Evolutionary conservation across 2,329 filamentous ascomycete species (phyloP).

Genomic region (Hypoxylon sp.): DNA sequence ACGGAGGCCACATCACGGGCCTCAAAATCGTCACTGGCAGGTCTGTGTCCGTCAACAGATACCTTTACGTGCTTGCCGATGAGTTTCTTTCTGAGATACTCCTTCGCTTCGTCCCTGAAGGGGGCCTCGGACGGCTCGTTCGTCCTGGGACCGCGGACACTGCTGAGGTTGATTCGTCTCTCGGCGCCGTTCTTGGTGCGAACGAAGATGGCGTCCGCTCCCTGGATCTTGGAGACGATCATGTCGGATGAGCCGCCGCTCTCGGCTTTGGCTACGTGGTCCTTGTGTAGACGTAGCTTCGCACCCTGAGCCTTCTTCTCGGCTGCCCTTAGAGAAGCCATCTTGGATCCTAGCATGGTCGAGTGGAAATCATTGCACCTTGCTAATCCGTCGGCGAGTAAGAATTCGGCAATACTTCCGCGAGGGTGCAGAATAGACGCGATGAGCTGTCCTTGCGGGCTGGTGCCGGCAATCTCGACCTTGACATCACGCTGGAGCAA

Average conservation of each 20-base stretch:
- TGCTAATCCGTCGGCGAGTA: conserved; percentile 88
- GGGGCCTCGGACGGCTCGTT: conserved; percentile 86
- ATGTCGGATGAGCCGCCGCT: conserved; percentile 76
- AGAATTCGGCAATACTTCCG: conserved; percentile 90
- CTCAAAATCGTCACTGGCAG: conserved; percentile 88
- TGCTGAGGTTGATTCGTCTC: conserved; percentile 91
- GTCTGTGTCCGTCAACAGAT: conserved; percentile 87
- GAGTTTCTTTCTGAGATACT: conserved; percentile 89
- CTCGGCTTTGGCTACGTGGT: conserved; percentile 75
- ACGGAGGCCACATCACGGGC: conserved; percentile 94
- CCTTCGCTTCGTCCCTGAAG: conserved; percentile 93
- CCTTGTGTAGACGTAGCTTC: conserved; percentile 81
- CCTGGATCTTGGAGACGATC: conserved; percentile 83
- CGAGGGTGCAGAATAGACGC: conserved; percentile 86
- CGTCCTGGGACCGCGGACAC: conserved; percentile 89
- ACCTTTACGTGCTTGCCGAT: conserved; percentile 97
- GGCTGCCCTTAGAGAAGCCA: conserved; percentile 83
- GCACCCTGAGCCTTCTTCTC: conserved; percentile 84
- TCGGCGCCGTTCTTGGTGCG: conserved; percentile 85
- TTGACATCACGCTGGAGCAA: conserved; percentile 86
- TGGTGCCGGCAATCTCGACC: conserved; percentile 83
- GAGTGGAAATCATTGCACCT: conserved; percentile 96
- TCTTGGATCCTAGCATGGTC: conserved; percentile 86
- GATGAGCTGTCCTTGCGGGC: conserved; percentile 90
- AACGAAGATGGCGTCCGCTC: conserved; percentile 87